Evolutionary conservation across 208 protist genomes (phyloP).

Genomic region (Trypanosoma scelopori): DNA sequence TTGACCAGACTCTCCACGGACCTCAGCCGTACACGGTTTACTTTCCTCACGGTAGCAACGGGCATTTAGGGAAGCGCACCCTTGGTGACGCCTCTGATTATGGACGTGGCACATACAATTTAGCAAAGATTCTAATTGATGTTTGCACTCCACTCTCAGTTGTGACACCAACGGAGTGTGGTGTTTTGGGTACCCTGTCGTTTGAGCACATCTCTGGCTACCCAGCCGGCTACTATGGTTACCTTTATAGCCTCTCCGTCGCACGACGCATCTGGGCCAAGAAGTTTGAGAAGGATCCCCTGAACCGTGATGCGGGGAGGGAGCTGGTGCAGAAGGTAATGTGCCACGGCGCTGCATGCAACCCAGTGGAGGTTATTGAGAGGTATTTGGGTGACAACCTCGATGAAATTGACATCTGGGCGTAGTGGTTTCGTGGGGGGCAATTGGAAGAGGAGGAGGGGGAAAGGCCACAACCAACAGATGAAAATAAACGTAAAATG

Average conservation of each 20-base stretch:
- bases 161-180: constrained; percentile 64
- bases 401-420: constrained; percentile 87
- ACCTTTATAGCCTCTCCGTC: constrained; percentile 90
- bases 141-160: constrained; percentile 78
- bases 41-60: constrained; percentile 73
- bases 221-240: constrained; percentile 92
- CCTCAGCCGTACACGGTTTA: constrained; percentile 88
- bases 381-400: constrained; percentile 83
- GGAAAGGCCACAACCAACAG: not conserved
- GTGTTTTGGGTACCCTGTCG: constrained; percentile 75
- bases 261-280: constrained; percentile 88
- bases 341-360: constrained; percentile 79
- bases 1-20: constrained; percentile 89
- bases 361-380: constrained; percentile 76
- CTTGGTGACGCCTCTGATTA: constrained; percentile 76
- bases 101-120: constrained; percentile 73
- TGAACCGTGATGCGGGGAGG: constrained; percentile 81
- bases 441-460: not conserved
- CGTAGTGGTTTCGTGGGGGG: constrained; percentile 27
- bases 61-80: constrained; percentile 76
- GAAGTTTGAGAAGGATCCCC: constrained; percentile 86
- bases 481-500: not conserved
- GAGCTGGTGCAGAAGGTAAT: constrained; percentile 88
- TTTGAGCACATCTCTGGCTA: constrained; percentile 92
- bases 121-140: constrained; percentile 79